phyloP scores from a whole-genome alignment of 345 rosid genomes.

The Salix arbutifolia region DNA sequence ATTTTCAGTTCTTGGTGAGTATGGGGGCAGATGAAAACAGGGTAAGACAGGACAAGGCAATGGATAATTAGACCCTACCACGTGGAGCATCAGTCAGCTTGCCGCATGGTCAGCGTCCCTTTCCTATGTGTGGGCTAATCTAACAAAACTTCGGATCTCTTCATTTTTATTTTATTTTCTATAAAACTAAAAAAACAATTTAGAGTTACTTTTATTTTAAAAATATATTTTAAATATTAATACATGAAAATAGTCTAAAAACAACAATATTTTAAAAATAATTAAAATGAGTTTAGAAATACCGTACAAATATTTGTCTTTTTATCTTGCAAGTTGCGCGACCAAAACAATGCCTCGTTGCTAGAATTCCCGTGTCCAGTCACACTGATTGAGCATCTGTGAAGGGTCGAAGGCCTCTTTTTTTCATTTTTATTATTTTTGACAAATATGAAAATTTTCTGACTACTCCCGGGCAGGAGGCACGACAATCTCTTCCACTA shows the following conservation, averaged over 20 bases:
- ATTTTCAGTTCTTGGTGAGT: not conserved
- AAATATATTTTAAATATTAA: no score
- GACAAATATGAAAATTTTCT: no score
- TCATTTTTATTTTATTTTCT: no score
- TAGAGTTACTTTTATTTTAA: no score
- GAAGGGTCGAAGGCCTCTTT: not conserved
- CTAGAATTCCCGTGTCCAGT: not conserved
- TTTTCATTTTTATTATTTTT: no score
- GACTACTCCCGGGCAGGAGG: not conserved
- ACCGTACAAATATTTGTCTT: not conserved
- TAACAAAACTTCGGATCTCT: not conserved
- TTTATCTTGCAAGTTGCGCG: not conserved
- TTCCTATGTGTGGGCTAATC: not conserved
- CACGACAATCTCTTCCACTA: not conserved
- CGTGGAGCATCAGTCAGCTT: constrained; percentile 10
- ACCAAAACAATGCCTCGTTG: not conserved
- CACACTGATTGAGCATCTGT: not conserved
- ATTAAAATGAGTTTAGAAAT: no score
- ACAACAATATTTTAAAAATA: no score
- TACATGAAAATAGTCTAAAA: no score
- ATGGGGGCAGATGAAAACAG: not conserved
- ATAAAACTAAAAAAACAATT: no score
- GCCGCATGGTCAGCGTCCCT: not conserved
- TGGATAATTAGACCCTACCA: constrained; percentile 14
- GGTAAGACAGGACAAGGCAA: not conserved